Evolutionary conservation across 352 stramenopile species (phyloP), one percentile per base, ranked within the genome.

Genomic region (Peronospora belbahrii): DNA sequence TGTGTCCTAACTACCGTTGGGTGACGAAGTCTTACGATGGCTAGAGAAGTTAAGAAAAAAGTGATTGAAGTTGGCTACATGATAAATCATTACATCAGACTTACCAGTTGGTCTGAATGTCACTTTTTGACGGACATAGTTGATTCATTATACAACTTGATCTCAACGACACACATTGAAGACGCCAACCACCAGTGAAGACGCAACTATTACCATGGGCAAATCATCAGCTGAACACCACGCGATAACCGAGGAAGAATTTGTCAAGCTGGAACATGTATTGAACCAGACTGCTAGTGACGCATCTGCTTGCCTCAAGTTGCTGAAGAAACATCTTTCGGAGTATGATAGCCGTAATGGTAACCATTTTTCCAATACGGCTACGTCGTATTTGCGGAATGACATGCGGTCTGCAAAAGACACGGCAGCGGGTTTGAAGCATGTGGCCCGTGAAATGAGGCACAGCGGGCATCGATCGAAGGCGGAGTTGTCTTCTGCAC

Each of bases 331-430:
- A 18, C 15, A 65, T 11, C 13, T 65, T 6, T 48, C 43, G 22
- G 56, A 60, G 13, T 65, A 65, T 30, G 56, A 65, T 28, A 56
- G 34, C 24, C 50, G 44, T 39, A 59, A 65, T 60, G 50, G 56
- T 28, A 59, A 65, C 32, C 50, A 56, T 39, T 59, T 60, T 4
- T n/a, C 9, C 32, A 47, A 65, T 46, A 60, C 56, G 44, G 50
- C 56, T 5, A 15, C 33, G n/a, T 52, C 44, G 7, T 65, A 50
- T 50, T 48, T 65, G 50, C 39, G 50, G 17, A 44, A 30, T 11
- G 56, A 65, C 23, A 56, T 65, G 39, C 56, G 56, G 39, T 48
- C n/a, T 1, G 50, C 50, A 33, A 65, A 65, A 34, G 56, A 65
- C 28, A 47, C 40, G 14, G 45, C 51, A 5, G 36, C 28, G 56